phyloP scores from a whole-genome alignment of 2,329 filamentous ascomycete genomes.

The Sordariomycetes sp. region DNA sequence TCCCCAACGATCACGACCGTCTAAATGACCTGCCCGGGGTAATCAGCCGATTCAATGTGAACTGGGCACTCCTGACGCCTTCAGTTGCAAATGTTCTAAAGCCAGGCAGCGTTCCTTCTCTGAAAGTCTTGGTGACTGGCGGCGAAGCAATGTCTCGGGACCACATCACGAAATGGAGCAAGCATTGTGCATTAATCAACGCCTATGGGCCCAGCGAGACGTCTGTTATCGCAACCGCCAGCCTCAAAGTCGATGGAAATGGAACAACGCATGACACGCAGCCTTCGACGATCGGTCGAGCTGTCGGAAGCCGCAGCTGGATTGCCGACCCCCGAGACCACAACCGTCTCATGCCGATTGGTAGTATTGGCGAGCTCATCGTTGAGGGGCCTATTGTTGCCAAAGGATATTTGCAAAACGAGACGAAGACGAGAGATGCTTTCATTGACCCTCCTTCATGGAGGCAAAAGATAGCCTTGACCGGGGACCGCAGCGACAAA shows the following conservation, averaged over 20 bases:
- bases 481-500: conserved; percentile 40
- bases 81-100: conserved; percentile 8
- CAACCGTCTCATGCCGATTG: conserved; percentile 23
- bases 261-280: not conserved
- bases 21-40: conserved; percentile 5
- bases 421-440: conserved; percentile 34
- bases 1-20: conserved; percentile 8
- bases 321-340: conserved; percentile 24
- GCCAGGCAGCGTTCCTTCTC: conserved; percentile 4
- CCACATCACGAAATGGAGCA: conserved; percentile 6
- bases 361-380: conserved; percentile 72
- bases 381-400: conserved; percentile 80
- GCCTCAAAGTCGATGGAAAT: conserved; percentile 21
- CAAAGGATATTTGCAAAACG: conserved; percentile 47
- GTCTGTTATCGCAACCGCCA: conserved; percentile 13
- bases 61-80: conserved; percentile 6
- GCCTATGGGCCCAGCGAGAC: conserved; percentile 31
- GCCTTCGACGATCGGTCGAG: conserved; percentile 6
- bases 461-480: conserved; percentile 14
- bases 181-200: conserved; percentile 24
- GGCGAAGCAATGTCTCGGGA: conserved; percentile 22
- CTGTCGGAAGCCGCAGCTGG: conserved; percentile 15
- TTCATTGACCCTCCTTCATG: conserved; percentile 52
- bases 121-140: conserved; percentile 9
- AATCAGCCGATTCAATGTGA: conserved; percentile 7